Conservation (phyloP, 2,329 filamentous ascomycete species). For the Lecanicillium sp. region DNA sequence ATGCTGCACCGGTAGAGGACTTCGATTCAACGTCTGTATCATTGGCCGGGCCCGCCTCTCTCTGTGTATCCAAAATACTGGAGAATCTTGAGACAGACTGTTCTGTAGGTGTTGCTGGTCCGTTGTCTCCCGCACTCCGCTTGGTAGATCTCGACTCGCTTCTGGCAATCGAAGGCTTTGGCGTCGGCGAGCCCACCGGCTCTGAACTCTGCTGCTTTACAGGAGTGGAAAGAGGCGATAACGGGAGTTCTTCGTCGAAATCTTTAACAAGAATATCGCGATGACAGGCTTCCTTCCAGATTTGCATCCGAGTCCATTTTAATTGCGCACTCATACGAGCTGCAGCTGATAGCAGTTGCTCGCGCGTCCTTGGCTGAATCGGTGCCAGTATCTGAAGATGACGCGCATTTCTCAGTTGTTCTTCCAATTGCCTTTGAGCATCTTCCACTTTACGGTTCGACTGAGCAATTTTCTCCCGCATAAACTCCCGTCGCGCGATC, state of each 20-base stretch:
- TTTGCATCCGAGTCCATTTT: slow-evolving; percentile 90
- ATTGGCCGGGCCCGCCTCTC: background rate
- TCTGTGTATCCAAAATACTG: background rate
- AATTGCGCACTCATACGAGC: slow-evolving; percentile 79
- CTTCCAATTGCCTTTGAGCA: slow-evolving; percentile 72
- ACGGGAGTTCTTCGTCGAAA: slow-evolving; percentile 64
- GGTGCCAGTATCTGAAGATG: slow-evolving; percentile 86
- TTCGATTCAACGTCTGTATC: background rate
- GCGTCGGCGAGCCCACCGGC: slow-evolving; percentile 23
- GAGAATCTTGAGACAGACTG: slow-evolving; percentile 17
- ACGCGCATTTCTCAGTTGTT: slow-evolving; percentile 78
- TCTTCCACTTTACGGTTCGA: slow-evolving; percentile 70
- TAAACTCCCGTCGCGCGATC: slow-evolving; percentile 72
- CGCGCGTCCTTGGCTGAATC: slow-evolving; percentile 83
- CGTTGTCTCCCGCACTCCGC: slow-evolving; percentile 21
- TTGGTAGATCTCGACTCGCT: slow-evolving; percentile 25
- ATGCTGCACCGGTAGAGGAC: slow-evolving; percentile 21
- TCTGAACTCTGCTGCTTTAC: slow-evolving; percentile 23
- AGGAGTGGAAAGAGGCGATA: slow-evolving; percentile 19
- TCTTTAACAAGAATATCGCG: slow-evolving; percentile 82
- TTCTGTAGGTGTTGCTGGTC: slow-evolving; percentile 25
- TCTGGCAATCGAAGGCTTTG: slow-evolving; percentile 19
- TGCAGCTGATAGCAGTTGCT: slow-evolving; percentile 78
- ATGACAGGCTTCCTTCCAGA: slow-evolving; percentile 88
- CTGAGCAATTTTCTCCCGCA: slow-evolving; percentile 77